These are phyloP conservation scores for Panaeolus papilionaceus DNA, from an alignment of 768 basidiomycete species.

Conservation along the genomic window DNA sequence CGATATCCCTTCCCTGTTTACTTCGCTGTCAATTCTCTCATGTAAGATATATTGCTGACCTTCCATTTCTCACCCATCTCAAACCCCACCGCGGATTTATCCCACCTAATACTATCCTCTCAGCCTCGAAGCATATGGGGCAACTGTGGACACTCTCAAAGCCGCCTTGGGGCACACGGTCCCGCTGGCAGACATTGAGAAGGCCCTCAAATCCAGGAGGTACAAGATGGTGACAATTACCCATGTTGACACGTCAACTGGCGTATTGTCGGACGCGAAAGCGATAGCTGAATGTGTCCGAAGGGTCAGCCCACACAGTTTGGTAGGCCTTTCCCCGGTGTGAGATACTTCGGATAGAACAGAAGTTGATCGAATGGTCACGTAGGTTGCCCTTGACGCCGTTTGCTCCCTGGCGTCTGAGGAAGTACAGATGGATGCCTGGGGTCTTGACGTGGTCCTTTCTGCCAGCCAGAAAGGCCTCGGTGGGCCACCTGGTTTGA, in stretches of 20 bases:
- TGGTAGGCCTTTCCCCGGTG: not conserved
- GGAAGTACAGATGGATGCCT: constrained; percentile 92
- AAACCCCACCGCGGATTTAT: constrained; percentile 7
- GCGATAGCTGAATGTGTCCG: constrained; percentile 75
- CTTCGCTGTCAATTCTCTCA: constrained; percentile 4
- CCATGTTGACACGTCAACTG: constrained; percentile 93
- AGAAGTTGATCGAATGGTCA: constrained; percentile 6
- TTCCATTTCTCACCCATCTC: constrained; percentile 11
- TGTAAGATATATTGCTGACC: constrained; percentile 1
- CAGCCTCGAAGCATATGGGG: constrained; percentile 89
- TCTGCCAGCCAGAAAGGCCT: constrained; percentile 93
- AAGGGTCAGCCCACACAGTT: constrained; percentile 80
- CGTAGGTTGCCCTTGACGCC: constrained; percentile 84
- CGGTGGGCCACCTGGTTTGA: constrained; percentile 91
- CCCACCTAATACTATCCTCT: not conserved
- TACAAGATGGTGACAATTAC: constrained; percentile 94
- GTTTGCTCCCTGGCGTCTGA: constrained; percentile 97
- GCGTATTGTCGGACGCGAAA: constrained; percentile 86
- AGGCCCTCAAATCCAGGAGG: constrained; percentile 75
- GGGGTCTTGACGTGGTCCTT: constrained; percentile 90
- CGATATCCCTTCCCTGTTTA: not conserved
- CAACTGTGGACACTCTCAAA: constrained; percentile 83
- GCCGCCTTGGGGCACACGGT: constrained; percentile 84
- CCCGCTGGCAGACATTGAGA: constrained; percentile 60
- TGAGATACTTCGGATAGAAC: not conserved